Conservation (phyloP, 2,329 filamentous ascomycete species). For the Xylariales sp. region DNA sequence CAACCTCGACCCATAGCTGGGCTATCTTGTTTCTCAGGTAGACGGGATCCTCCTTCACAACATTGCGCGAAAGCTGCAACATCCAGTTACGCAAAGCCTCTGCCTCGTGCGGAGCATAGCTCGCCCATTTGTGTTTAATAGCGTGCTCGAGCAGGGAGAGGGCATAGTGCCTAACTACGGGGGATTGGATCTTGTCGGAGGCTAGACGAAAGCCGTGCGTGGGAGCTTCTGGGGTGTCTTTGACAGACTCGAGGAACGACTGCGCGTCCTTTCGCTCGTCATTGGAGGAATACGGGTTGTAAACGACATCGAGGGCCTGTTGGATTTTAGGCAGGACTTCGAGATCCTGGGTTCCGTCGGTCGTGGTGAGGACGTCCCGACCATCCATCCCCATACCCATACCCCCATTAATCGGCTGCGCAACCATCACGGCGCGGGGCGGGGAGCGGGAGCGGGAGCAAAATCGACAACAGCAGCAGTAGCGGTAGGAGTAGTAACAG, state of each 20-base stretch:
- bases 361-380: conserved; percentile 50
- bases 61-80: conserved; percentile 77
- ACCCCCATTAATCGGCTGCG: conserved; percentile 46
- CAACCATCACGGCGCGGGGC: conserved; percentile 42
- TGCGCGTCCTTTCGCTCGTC: conserved; percentile 85
- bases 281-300: conserved; percentile 84
- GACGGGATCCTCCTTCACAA: conserved; percentile 77
- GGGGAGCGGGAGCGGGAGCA: conserved; percentile 8
- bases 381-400: conserved; percentile 51
- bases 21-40: conserved; percentile 95
- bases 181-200: conserved; percentile 77
- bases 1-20: conserved; percentile 93
- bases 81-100: conserved; percentile 79
- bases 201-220: conserved; percentile 88
- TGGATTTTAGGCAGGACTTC: conserved; percentile 75
- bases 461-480: not conserved
- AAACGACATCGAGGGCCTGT: conserved; percentile 87
- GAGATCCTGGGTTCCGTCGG: conserved; percentile 46
- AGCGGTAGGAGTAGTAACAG: not conserved
- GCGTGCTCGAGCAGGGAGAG: conserved; percentile 91
- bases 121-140: conserved; percentile 85
- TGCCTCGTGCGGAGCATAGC: conserved; percentile 76
- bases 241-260: conserved; percentile 85
- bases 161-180: conserved; percentile 91
- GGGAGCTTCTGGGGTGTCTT: conserved; percentile 81